These are phyloP conservation scores for Candida chilensis DNA, from an alignment of 805 yeast species.

Conservation along the genomic window DNA sequence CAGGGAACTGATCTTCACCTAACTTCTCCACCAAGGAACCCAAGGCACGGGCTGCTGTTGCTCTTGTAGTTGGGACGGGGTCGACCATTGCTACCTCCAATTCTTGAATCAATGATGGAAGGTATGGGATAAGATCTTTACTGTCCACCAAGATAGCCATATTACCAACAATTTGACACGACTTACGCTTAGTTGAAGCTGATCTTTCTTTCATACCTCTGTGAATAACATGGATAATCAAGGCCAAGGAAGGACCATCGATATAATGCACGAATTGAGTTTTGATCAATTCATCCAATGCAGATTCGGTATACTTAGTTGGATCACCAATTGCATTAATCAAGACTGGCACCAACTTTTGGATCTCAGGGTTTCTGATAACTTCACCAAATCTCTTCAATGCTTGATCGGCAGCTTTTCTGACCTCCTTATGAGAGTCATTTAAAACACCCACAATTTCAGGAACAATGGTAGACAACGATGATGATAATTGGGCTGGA, in stretches of 20 bases:
- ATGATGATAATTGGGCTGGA: conserved; percentile 86
- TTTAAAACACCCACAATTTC: conserved; percentile 92
- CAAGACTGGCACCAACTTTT: conserved; percentile 76
- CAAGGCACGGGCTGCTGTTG: conserved; percentile 94
- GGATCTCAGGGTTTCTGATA: conserved; percentile 94
- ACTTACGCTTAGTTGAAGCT: conserved; percentile 86
- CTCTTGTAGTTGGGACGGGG: conserved; percentile 94
- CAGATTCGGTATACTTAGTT: conserved; percentile 78
- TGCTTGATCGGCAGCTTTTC: conserved; percentile 89
- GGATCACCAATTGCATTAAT: conserved; percentile 96
- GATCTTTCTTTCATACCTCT: conserved; percentile 94
- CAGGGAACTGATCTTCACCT: conserved; percentile 95
- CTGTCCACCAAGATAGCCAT: conserved; percentile 95
- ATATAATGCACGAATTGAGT: conserved; percentile 96
- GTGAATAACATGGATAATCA: conserved; percentile 88
- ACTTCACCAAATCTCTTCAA: conserved; percentile 93
- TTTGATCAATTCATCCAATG: conserved; percentile 74
- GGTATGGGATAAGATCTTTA: conserved; percentile 76
- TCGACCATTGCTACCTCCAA: conserved; percentile 95
- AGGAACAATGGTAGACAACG: conserved; percentile 86
- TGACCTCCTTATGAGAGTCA: conserved; percentile 93
- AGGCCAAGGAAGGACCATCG: conserved; percentile 95
- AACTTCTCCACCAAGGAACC: conserved; percentile 94
- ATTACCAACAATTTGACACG: conserved; percentile 97
- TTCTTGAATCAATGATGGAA: conserved; percentile 68